Percentiles rank a stretch among this genome's conserved stretches.
These are phyloP conservation scores for Barnettozyma salicaria DNA, from an alignment of 805 yeast genomes.

Conservation along the genomic window DNA sequence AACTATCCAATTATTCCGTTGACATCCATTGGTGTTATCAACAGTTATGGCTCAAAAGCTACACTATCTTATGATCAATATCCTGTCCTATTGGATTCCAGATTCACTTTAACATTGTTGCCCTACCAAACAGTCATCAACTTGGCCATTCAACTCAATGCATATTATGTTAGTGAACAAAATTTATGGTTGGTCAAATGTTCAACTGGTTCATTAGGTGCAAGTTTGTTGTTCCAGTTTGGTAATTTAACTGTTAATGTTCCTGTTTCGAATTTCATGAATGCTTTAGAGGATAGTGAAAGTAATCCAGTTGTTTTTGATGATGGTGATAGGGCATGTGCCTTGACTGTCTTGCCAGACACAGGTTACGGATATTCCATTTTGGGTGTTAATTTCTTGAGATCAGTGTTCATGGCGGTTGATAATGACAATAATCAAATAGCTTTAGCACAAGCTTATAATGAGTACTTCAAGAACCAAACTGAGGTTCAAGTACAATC, in stretches of 20 bases:
- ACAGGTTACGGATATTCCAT: slow-evolving; percentile 42
- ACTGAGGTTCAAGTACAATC: neutral
- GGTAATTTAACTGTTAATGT: slow-evolving; percentile 45
- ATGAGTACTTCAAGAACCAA: slow-evolving; percentile 8
- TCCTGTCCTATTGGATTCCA: slow-evolving; percentile 56
- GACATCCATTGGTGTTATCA: slow-evolving; percentile 38
- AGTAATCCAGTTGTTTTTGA: slow-evolving; percentile 38
- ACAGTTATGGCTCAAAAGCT: slow-evolving; percentile 30
- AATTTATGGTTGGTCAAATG: slow-evolving; percentile 62
- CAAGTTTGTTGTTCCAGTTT: slow-evolving; percentile 46
- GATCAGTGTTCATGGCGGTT: slow-evolving; percentile 50
- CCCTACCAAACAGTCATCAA: slow-evolving; percentile 53
- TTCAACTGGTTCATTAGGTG: slow-evolving; percentile 40
- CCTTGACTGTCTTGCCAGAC: slow-evolving; percentile 45
- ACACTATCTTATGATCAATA: slow-evolving; percentile 2
- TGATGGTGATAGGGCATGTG: slow-evolving; percentile 54
- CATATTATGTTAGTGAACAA: slow-evolving; percentile 44
- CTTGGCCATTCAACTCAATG: slow-evolving; percentile 65
- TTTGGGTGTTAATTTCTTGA: slow-evolving; percentile 55
- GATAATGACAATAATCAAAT: slow-evolving; percentile 51
- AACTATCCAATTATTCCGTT: slow-evolving; percentile 44
- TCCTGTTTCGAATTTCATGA: slow-evolving; percentile 44
- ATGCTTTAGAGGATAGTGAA: slow-evolving; percentile 31
- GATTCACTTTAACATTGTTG: slow-evolving; percentile 42
- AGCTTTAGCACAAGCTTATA: slow-evolving; percentile 50